Percentiles rank a stretch among this genome's conserved stretches.
Evolutionary conservation across 345 rosid species (phyloP).

Genomic region (Gossypium bickii): DNA sequence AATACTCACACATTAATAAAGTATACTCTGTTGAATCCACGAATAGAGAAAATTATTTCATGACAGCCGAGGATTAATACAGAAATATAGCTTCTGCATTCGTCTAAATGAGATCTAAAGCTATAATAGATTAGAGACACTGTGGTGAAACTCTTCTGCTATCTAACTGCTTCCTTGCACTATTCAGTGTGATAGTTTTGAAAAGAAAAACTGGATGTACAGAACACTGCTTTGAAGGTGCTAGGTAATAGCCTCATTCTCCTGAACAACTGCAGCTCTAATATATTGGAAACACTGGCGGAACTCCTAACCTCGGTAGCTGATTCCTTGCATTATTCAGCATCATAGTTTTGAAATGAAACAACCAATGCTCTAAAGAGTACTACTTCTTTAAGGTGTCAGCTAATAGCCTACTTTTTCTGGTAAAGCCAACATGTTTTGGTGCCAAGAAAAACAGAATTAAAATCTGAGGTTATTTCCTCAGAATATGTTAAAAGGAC

Average conservation of each 20-base stretch:
- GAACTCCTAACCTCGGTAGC: neutral
- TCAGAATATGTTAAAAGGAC: neutral
- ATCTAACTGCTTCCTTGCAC: neutral
- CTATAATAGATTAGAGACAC: neutral
- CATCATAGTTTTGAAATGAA: neutral
- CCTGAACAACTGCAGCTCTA: neutral
- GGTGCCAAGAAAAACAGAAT: neutral
- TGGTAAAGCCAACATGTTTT: neutral
- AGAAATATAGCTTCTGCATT: neutral
- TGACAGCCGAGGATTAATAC: neutral
- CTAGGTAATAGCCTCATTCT: neutral
- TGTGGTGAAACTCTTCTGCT: neutral
- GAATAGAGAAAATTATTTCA: neutral
- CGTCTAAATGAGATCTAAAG: neutral
- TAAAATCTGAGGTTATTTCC: neutral
- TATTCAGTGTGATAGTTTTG: too few species aligned
- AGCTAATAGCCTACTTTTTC: neutral
- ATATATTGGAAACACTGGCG: neutral
- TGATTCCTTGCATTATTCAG: neutral
- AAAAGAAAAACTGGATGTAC: neutral
- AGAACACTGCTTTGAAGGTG: neutral
- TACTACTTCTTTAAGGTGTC: neutral
- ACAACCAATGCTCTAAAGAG: neutral
- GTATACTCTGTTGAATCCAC: neutral
- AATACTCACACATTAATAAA: conserved; percentile 3